Percentiles rank a stretch among this genome's conserved stretches.
These are phyloP conservation scores for Erythrophleum fordii DNA, from an alignment of 306 rosid species.

Conservation along the genomic window DNA sequence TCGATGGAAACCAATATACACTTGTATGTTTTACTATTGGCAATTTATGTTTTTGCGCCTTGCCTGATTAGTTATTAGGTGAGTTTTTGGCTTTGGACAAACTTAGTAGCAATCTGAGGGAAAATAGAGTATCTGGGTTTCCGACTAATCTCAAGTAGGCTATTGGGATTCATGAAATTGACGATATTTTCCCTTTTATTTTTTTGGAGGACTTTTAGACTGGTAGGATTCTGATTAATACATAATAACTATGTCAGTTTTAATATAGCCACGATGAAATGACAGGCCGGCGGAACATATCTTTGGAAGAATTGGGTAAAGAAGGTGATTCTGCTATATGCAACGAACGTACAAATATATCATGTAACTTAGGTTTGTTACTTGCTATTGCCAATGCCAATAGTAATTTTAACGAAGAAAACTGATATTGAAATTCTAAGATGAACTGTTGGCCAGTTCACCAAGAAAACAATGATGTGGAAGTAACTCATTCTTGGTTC, in stretches of 20 bases:
- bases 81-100: not conserved
- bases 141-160: not conserved
- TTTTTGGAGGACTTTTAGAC: not conserved
- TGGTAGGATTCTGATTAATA: not conserved
- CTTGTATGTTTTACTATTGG: constrained; percentile 51
- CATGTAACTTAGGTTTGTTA: not conserved
- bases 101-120: not conserved
- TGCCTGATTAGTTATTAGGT: not conserved
- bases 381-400: not conserved
- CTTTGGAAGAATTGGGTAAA: not conserved
- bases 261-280: not conserved
- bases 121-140: not conserved
- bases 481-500: not conserved
- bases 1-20: constrained; percentile 71
- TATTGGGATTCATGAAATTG: not conserved
- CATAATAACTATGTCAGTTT: not conserved
- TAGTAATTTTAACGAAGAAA: not conserved
- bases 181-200: not conserved
- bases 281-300: not conserved
- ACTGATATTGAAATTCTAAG: not conserved
- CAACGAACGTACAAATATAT: not conserved
- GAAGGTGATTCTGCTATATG: not conserved
- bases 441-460: not conserved
- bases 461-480: not conserved
- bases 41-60: not conserved